A percentile compares a stretch with the other conserved stretches of the same genome.
These are phyloP conservation scores for Senna tora DNA, from an alignment of 306 rosid species.

Conservation along the genomic window DNA sequence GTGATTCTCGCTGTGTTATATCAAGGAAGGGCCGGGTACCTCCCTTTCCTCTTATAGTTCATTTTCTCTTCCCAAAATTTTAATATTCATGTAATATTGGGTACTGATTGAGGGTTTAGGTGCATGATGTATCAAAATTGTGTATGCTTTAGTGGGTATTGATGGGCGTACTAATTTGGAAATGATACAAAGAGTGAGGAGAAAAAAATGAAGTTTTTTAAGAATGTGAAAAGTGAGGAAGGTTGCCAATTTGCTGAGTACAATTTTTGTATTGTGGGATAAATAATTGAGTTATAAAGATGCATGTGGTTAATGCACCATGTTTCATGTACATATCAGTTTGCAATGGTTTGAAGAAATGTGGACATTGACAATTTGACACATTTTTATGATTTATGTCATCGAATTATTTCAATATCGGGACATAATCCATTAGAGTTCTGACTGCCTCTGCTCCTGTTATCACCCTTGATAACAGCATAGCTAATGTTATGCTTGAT, in stretches of 20 bases:
- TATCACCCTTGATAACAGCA: background rate
- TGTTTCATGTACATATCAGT: background rate
- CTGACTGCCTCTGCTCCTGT: slow-evolving; percentile 1
- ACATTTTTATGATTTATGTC: no score
- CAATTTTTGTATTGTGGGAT: slow-evolving; percentile 20
- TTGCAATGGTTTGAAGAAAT: slow-evolving; percentile 17
- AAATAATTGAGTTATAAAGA: slow-evolving; percentile 22
- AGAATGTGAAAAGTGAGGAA: slow-evolving; percentile 15
- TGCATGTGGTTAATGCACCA: background rate
- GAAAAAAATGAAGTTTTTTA: background rate
- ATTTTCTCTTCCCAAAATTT: background rate
- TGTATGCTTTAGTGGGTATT: background rate
- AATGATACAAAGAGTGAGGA: slow-evolving; percentile 8
- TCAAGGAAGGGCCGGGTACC: slow-evolving; percentile 95
- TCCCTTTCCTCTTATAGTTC: background rate
- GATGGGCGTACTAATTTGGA: background rate
- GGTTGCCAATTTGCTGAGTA: slow-evolving; percentile 2
- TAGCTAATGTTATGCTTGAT: slow-evolving; percentile 22
- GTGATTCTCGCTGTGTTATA: slow-evolving; percentile 93
- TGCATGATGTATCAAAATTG: background rate
- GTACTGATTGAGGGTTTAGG: slow-evolving; percentile 16
- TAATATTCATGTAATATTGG: slow-evolving; percentile 22
- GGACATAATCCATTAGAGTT: slow-evolving; percentile 2
- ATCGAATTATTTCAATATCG: slow-evolving; percentile 18
- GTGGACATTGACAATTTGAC: background rate